Evolutionary conservation across 805 yeast genomes (phyloP).

Genomic region (Ogataea polymorpha): DNA sequence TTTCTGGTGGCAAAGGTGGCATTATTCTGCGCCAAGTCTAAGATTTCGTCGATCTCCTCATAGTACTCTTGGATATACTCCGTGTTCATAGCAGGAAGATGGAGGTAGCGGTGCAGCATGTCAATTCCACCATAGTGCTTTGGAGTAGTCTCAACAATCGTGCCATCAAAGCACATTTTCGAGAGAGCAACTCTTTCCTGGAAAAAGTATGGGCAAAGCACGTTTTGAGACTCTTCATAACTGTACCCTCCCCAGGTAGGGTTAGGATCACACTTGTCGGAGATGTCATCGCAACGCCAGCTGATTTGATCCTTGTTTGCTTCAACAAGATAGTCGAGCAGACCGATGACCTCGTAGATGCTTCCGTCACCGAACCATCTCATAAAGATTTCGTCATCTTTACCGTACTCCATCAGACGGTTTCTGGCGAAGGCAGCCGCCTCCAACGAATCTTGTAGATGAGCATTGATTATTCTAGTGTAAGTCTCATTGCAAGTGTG

Average conservation of each 20-base stretch:
- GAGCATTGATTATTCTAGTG: background rate
- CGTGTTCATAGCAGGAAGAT: constrained; percentile 30
- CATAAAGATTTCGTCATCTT: background rate
- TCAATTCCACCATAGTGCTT: constrained; percentile 36
- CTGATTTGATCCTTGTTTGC: background rate
- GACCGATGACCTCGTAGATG: background rate
- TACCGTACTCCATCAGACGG: background rate
- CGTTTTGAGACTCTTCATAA: background rate
- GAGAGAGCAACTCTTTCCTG: background rate
- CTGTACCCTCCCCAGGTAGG: background rate
- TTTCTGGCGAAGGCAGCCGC: constrained; percentile 10
- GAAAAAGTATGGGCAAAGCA: background rate
- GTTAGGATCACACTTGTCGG: background rate
- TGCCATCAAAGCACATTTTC: constrained; percentile 35
- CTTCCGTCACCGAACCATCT: background rate
- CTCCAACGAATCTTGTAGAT: constrained; percentile 1
- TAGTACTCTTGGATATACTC: constrained; percentile 36
- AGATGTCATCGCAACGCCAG: background rate
- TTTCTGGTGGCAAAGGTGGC: constrained; percentile 36
- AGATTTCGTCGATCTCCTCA: constrained; percentile 34
- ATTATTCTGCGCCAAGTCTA: constrained; percentile 33
- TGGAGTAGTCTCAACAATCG: constrained; percentile 28
- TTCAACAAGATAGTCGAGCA: background rate
- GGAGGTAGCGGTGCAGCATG: constrained; percentile 39
- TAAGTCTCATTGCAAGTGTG: constrained; percentile 1